Evolutionary conservation across 192 early-diverging fungal genomes (phyloP).

Genomic region (Thamnidium elegans): DNA sequence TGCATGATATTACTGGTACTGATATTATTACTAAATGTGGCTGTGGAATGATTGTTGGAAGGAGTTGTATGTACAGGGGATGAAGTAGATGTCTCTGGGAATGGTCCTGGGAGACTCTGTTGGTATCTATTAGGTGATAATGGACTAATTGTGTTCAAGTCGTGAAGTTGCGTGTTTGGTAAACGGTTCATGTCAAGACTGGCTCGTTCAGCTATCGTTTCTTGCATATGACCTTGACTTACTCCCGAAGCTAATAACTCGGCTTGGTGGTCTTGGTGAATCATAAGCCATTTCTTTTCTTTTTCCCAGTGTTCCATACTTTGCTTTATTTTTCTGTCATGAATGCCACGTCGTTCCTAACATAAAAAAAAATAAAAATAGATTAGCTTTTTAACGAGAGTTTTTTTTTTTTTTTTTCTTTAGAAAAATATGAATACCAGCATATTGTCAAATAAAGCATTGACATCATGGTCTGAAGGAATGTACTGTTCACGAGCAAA

Average conservation of each 20-base stretch:
- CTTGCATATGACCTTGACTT: neutral
- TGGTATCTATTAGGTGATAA: neutral
- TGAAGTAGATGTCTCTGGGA: slow-evolving; percentile 7
- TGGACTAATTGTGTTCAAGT: neutral
- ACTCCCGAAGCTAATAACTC: slow-evolving; percentile 34
- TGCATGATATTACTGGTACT: too few species aligned
- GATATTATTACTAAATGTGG: too few species aligned
- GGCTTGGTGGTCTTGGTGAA: slow-evolving; percentile 47
- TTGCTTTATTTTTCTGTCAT: slow-evolving; percentile 39
- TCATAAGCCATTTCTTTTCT: slow-evolving; percentile 56
- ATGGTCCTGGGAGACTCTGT: neutral
- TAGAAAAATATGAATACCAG: slow-evolving; percentile 37
- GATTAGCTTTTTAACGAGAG: slow-evolving; percentile 2
- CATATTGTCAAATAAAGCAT: slow-evolving; percentile 51
- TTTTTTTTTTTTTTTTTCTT: neutral
- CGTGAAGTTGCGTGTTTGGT: neutral
- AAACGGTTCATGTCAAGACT: neutral
- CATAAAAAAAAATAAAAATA: neutral
- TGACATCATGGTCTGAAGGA: slow-evolving; percentile 45
- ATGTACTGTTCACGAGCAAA: slow-evolving; percentile 9
- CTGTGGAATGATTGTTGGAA: too few species aligned
- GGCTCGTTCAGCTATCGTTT: neutral
- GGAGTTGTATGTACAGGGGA: slow-evolving; percentile 2
- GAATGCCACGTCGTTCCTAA: slow-evolving; percentile 52
- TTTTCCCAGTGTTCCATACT: slow-evolving; percentile 41